phyloP scores from a whole-genome alignment of 805 yeast species.

The Maudiozyma turicensis region DNA sequence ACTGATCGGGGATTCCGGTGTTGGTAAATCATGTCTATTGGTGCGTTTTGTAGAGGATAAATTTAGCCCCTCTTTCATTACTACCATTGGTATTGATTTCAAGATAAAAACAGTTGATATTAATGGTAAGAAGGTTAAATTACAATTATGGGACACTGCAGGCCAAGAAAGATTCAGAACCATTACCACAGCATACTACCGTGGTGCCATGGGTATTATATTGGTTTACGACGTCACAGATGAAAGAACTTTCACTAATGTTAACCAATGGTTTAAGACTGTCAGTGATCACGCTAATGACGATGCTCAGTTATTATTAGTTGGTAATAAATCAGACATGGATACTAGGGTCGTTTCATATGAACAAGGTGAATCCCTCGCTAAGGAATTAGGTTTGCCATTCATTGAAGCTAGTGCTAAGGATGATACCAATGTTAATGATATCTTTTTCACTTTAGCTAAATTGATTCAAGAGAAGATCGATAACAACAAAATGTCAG shows the following conservation, averaged over 20 bases:
- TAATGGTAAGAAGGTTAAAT: slow-evolving; percentile 84
- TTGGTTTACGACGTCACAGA: slow-evolving; percentile 79
- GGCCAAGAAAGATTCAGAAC: slow-evolving; percentile 96
- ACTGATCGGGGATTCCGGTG: slow-evolving; percentile 89
- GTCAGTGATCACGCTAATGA: slow-evolving; percentile 95
- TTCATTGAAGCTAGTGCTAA: slow-evolving; percentile 96
- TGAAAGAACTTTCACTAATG: slow-evolving; percentile 84
- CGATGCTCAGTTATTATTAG: slow-evolving; percentile 87
- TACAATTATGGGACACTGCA: slow-evolving; percentile 96
- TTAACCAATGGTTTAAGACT: slow-evolving; percentile 90
- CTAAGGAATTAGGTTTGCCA: slow-evolving; percentile 77
- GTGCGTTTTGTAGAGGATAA: slow-evolving; percentile 93
- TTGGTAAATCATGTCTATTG: slow-evolving; percentile 81
- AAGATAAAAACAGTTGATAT: slow-evolving; percentile 92
- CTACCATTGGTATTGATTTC: slow-evolving; percentile 97
- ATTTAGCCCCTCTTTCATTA: slow-evolving; percentile 92
- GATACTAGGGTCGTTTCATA: slow-evolving; percentile 73
- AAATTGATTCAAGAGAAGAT: slow-evolving; percentile 75
- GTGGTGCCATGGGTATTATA: slow-evolving; percentile 84
- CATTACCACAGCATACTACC: slow-evolving; percentile 83
- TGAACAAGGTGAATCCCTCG: slow-evolving; percentile 86
- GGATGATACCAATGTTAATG: slow-evolving; percentile 84
- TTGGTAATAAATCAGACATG: slow-evolving; percentile 94
- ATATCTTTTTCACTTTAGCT: slow-evolving; percentile 83
- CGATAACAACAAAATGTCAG: slow-evolving; percentile 40